Percentiles rank a stretch among this genome's conserved stretches.
These are phyloP conservation scores for Hortiboletus flavorubellus DNA, from an alignment of 768 basidiomycete genomes.

Conservation along the genomic window DNA sequence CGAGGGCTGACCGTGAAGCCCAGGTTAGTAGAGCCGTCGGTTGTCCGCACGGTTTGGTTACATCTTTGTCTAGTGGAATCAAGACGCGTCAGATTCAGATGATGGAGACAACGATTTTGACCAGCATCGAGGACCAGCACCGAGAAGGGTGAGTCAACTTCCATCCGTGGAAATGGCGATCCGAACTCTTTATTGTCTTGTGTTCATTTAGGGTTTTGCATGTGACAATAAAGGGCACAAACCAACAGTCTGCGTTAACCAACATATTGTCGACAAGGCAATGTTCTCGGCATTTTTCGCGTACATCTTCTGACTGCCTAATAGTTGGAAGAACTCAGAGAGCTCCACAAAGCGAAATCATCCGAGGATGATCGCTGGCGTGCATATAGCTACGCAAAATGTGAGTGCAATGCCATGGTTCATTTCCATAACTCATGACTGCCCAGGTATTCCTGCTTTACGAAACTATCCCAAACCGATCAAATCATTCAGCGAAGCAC, in stretches of 20 bases:
- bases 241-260: slow-evolving; percentile 49
- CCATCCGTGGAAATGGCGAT: not conserved
- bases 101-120: slow-evolving; percentile 28
- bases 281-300: not conserved
- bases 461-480: slow-evolving; percentile 57
- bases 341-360: slow-evolving; percentile 59
- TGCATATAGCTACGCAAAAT: slow-evolving; percentile 60
- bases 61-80: slow-evolving; percentile 27
- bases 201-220: slow-evolving; percentile 51
- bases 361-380: slow-evolving; percentile 67
- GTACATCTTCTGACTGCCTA: not conserved
- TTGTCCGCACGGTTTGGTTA: not conserved
- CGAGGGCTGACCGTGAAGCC: slow-evolving; percentile 45
- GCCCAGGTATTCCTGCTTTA: slow-evolving; percentile 56
- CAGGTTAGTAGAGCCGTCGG: slow-evolving; percentile 31
- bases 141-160: slow-evolving; percentile 30
- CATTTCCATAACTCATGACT: slow-evolving; percentile 4
- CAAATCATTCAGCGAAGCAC: slow-evolving; percentile 55
- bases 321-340: slow-evolving; percentile 64
- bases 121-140: slow-evolving; percentile 14
- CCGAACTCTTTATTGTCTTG: not conserved
- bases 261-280: slow-evolving; percentile 74
- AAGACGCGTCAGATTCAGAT: slow-evolving; percentile 36
- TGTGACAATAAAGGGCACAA: slow-evolving; percentile 52
- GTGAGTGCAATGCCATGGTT: slow-evolving; percentile 34